Base-by-base conservation (phyloP, 2,329 filamentous ascomycete genomes). In the Neonectria faginata region DNA sequence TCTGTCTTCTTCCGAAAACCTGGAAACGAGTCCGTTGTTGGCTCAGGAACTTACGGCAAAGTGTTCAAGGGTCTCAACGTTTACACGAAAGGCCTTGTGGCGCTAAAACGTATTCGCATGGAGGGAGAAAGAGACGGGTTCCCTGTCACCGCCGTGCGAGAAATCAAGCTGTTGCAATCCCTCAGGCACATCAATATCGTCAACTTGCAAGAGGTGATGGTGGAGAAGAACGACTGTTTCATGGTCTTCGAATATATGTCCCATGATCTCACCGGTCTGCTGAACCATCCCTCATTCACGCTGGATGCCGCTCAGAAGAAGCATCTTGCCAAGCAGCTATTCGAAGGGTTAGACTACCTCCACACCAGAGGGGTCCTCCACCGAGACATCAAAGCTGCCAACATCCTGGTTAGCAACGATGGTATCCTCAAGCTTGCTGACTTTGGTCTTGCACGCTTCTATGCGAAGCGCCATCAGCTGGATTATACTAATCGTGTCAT, bases 191-290 rank as follows among this genome's bases (percentile, higher is more conserved):
- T 85, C 64, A 97, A 97, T 73, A 90, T 97, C 55, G 93, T 97
- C 62, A 89, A 90, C 44, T 82, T 97, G 18, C 89, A 92, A 69
- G 94, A 97, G 80, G 93, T 97, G 70, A 99, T 99, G 96, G 96
- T 99, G 2, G 96, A 99, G 80, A 92, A 91, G 76, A 98, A 98
- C 71, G 94, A 98, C 79, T 99, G 96, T 78, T 99, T 97, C 80
- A 99, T 99, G 96, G 96, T 99, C 3, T 99, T 99, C 70, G 96
- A 99, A 78, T 99, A 99, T 76, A 86, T 98, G 33, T 95, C 96
- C 1, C 96, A 99, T 77, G 96, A 99, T 78, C 83, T 99, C 65
- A 99, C 96, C 3, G 96, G 96, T 14, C 84, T 99, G 33, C 88
- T 99, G 65, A 98, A 98, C 74, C 96, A 99, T 75, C 96, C 96